These are phyloP conservation scores for Ascosphaera apis DNA, from an alignment of 2,329 filamentous ascomycete genomes.

Conservation along the genomic window DNA sequence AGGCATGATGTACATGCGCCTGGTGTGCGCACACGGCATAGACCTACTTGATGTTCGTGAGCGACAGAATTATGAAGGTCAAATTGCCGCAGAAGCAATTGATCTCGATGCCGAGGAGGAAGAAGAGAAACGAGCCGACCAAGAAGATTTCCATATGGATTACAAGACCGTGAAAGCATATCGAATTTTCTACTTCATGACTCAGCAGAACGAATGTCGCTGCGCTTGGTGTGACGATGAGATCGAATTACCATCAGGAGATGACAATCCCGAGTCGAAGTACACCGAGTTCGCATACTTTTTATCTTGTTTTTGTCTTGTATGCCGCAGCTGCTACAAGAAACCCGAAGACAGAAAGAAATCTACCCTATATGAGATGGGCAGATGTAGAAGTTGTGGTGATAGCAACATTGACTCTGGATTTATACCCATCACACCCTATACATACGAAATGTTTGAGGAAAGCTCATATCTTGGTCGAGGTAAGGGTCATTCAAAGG, in stretches of 20 bases:
- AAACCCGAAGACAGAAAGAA: conserved; percentile 10
- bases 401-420: conserved; percentile 17
- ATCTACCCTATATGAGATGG: conserved; percentile 9
- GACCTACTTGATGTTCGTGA: conserved; percentile 74
- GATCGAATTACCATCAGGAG: conserved; percentile 29
- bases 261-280: conserved; percentile 30
- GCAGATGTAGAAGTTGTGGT: conserved; percentile 10
- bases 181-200: conserved; percentile 64
- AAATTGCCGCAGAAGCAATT: conserved; percentile 67
- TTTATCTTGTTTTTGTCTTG: conserved; percentile 66
- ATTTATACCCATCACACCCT: conserved; percentile 45
- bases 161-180: conserved; percentile 40
- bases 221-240: conserved; percentile 49
- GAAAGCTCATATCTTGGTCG: conserved; percentile 10
- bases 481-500: conserved; percentile 30
- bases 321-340: conserved; percentile 48
- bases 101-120: conserved; percentile 64
- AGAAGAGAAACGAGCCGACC: too few relatives aligned
- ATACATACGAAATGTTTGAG: conserved; percentile 25
- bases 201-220: conserved; percentile 52
- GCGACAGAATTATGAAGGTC: conserved; percentile 53
- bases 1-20: conserved; percentile 66
- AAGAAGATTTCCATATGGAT: conserved; percentile 34
- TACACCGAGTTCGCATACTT: conserved; percentile 40
- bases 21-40: conserved; percentile 84